Evolutionary conservation across 2,329 filamentous ascomycete genomes (phyloP).

Genomic region (Nemania sp.): DNA sequence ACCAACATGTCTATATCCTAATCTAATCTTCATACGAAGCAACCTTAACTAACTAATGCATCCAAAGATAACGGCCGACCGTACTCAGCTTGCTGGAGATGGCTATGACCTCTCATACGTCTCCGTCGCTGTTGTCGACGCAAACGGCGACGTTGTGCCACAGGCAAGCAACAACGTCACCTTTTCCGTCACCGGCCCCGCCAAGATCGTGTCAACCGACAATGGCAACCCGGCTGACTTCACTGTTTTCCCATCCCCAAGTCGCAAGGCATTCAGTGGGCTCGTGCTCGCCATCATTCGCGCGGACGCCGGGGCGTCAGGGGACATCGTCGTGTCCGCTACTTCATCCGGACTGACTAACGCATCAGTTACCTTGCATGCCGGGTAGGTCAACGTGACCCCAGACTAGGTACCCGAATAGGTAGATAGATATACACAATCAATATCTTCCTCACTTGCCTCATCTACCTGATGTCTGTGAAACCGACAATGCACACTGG

Average conservation of each 20-base stretch:
- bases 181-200: constrained; percentile 59
- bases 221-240: constrained; percentile 63
- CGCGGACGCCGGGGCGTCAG: constrained; percentile 45
- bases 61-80: constrained; percentile 53
- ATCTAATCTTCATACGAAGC: neutral
- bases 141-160: constrained; percentile 58
- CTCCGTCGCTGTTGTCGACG: constrained; percentile 59
- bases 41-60: constrained; percentile 13
- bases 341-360: constrained; percentile 39
- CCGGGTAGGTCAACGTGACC: constrained; percentile 13
- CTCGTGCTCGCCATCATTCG: constrained; percentile 56
- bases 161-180: constrained; percentile 56
- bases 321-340: constrained; percentile 44
- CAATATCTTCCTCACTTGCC: neutral
- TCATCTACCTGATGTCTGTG: neutral
- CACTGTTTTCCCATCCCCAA: constrained; percentile 55
- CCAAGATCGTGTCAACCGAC: constrained; percentile 62
- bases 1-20: neutral
- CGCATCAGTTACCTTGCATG: constrained; percentile 36
- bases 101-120: constrained; percentile 62
- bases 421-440: constrained; percentile 13
- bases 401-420: neutral
- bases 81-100: constrained; percentile 54
- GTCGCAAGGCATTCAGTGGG: constrained; percentile 57
- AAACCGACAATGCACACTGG: neutral